phyloP scores from a whole-genome alignment of 2,329 filamentous ascomycete species.

The Neofusicoccum parvum region DNA sequence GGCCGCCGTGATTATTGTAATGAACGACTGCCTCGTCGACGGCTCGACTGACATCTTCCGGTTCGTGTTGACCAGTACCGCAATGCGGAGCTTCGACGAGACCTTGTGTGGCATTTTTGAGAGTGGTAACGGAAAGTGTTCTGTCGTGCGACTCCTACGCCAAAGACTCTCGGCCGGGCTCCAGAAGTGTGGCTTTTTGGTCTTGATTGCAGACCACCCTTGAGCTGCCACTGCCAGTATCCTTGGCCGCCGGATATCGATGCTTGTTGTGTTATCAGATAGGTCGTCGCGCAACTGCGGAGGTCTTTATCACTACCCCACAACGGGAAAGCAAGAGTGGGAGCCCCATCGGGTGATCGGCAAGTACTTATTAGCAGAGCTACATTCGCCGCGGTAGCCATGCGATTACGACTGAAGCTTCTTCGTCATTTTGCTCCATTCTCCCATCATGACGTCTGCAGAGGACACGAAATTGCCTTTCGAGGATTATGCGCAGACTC shows the following conservation, averaged over 20 bases:
- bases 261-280: not conserved
- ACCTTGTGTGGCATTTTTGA: slow-evolving; percentile 9
- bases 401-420: not conserved
- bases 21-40: slow-evolving; percentile 2
- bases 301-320: slow-evolving; percentile 14
- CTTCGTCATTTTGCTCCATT: not conserved
- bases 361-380: not conserved
- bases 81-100: slow-evolving; percentile 2
- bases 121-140: not conserved
- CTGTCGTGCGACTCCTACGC: not conserved
- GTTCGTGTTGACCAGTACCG: slow-evolving; percentile 9
- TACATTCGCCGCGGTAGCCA: not conserved
- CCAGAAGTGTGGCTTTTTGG: not conserved
- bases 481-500: not conserved
- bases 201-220: too few relatives aligned
- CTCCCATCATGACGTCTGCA: not conserved
- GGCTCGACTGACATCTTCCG: not conserved
- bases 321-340: slow-evolving; percentile 6
- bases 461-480: not conserved
- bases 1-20: not conserved
- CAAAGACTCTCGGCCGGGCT: not conserved
- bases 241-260: not conserved
- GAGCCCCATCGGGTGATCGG: slow-evolving; percentile 1
- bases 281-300: slow-evolving; percentile 6
- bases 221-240: not conserved